Evolutionary conservation across 192 early-diverging fungal genomes (phyloP).

Genomic region (Rhizoclosmatium globosum): DNA sequence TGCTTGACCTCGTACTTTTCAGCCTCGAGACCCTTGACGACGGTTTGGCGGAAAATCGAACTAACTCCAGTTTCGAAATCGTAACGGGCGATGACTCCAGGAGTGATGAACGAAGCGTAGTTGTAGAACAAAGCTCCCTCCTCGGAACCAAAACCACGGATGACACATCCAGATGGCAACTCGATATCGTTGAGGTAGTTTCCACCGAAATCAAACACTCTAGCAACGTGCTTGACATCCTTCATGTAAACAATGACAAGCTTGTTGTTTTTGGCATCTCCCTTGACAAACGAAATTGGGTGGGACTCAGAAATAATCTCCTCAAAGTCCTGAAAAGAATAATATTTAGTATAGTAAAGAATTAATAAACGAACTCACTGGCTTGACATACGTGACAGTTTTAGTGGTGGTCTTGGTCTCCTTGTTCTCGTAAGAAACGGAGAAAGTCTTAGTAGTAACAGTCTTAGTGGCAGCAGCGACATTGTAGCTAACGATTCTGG

Average conservation of each 20-base stretch:
- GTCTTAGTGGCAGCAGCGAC: constrained; percentile 49
- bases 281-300: constrained; percentile 40
- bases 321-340: constrained; percentile 45
- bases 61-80: constrained; percentile 54
- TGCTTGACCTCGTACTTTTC: constrained; percentile 65
- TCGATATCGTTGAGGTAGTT: constrained; percentile 51
- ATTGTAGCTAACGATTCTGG: constrained; percentile 69
- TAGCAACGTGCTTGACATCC: constrained; percentile 64
- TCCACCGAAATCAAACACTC: constrained; percentile 58
- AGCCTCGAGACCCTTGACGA: constrained; percentile 54
- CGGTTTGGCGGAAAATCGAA: constrained; percentile 50
- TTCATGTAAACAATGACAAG: constrained; percentile 66
- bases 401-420: background rate
- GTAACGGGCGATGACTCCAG: constrained; percentile 60
- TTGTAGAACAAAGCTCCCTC: constrained; percentile 64
- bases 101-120: constrained; percentile 62
- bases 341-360: background rate
- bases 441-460: background rate
- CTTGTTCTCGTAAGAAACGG: background rate
- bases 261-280: constrained; percentile 56
- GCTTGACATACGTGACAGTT: background rate
- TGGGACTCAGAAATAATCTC: constrained; percentile 66
- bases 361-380: background rate
- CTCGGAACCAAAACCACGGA: constrained; percentile 31
- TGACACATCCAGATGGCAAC: constrained; percentile 57